phyloP scores from a whole-genome alignment of 495 filamentous ascomycete genomes.

The Tuber brumale region DNA sequence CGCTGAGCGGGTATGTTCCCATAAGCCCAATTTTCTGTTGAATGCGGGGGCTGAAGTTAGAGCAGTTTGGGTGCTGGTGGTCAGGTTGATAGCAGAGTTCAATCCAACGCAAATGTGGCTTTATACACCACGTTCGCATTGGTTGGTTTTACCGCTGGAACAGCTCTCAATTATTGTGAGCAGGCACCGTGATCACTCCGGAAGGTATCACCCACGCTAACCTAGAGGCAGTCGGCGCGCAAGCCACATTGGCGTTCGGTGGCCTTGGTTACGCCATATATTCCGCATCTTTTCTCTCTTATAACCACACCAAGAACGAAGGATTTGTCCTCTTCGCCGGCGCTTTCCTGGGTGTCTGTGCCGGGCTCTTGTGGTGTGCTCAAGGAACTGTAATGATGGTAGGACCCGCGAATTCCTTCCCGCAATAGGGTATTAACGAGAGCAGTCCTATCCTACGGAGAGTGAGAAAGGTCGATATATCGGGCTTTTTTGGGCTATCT shows the following conservation, averaged over 20 bases:
- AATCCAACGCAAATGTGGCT: conserved; percentile 64
- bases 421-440: conserved; percentile 7
- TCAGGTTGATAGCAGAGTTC: conserved; percentile 55
- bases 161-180: conserved; percentile 47
- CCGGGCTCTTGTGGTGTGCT: conserved; percentile 81
- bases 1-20: conserved; percentile 50
- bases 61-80: conserved; percentile 65
- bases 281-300: conserved; percentile 67
- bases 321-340: conserved; percentile 75
- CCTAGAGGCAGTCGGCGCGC: conserved; percentile 64
- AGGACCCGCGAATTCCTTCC: background rate
- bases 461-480: conserved; percentile 80
- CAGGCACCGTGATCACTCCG: background rate
- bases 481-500: conserved; percentile 89
- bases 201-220: conserved; percentile 9
- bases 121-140: conserved; percentile 79
- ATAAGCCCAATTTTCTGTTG: background rate
- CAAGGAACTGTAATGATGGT: conserved; percentile 92
- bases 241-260: conserved; percentile 65
- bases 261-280: conserved; percentile 86
- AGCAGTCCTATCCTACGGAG: conserved; percentile 67
- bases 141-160: conserved; percentile 80
- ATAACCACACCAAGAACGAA: conserved; percentile 69
- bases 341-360: conserved; percentile 68
- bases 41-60: conserved; percentile 10